Percentiles rank a stretch among this genome's conserved stretches.
Conservation (phyloP, 2,329 filamentous ascomycete species). For the Pseudogymnoascus sp. region DNA sequence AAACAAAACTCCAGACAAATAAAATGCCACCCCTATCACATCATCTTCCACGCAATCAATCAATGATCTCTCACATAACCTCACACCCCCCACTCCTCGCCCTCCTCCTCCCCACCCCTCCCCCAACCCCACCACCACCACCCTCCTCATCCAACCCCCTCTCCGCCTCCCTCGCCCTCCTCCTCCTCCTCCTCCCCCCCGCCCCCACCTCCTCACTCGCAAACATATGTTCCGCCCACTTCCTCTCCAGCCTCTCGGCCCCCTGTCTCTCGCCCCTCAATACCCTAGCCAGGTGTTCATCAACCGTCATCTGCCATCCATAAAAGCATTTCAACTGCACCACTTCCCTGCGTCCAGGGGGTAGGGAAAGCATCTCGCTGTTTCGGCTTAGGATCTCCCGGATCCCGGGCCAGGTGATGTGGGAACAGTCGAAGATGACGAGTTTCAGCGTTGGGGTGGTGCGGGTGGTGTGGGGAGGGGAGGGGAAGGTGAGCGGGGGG, state of each 20-base stretch:
- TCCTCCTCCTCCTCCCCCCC: conserved; percentile 56
- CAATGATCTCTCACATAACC: conserved; percentile 47
- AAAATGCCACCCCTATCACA: neutral
- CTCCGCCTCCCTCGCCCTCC: conserved; percentile 74
- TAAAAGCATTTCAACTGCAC: conserved; percentile 90
- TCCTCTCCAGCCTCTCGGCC: conserved; percentile 72
- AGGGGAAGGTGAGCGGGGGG: neutral
- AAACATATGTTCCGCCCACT: conserved; percentile 94
- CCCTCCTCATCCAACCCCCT: conserved; percentile 48
- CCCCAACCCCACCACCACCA: neutral
- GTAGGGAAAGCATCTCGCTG: conserved; percentile 57
- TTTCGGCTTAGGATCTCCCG: conserved; percentile 82
- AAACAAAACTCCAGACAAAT: neutral
- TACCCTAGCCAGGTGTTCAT: conserved; percentile 85
- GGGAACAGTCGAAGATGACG: conserved; percentile 83
- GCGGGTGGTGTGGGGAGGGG: conserved; percentile 26
- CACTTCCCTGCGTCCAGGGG: conserved; percentile 50
- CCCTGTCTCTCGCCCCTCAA: conserved; percentile 64
- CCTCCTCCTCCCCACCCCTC: conserved; percentile 46
- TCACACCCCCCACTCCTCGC: conserved; percentile 55
- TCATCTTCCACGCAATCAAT: neutral
- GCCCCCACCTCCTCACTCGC: conserved; percentile 74
- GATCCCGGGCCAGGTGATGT: conserved; percentile 87
- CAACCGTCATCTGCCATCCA: conserved; percentile 87
- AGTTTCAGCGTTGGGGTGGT: conserved; percentile 51